These are phyloP conservation scores for Picea engelmannii DNA, from an alignment of 83 land plant genomes.

Conservation along the genomic window DNA sequence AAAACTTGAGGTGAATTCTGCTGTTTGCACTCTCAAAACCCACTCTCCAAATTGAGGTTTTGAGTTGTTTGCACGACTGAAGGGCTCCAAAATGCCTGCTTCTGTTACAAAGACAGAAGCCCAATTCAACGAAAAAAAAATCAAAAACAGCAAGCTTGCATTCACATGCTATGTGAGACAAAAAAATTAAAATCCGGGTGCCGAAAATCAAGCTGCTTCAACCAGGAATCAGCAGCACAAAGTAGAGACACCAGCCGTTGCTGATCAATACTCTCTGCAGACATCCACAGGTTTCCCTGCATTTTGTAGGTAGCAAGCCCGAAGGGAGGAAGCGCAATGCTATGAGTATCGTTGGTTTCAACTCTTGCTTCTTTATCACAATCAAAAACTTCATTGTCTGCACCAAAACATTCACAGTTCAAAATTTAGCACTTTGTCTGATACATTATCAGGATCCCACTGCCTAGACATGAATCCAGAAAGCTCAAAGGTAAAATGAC, in stretches of 20 bases:
- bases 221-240: conserved; percentile 77
- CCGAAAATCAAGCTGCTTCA: conserved; percentile 61
- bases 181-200: conserved; percentile 82
- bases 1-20: background rate
- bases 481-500: background rate
- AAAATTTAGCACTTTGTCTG: background rate
- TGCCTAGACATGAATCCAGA: background rate
- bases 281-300: conserved; percentile 46
- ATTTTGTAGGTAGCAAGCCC: conserved; percentile 50
- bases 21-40: background rate
- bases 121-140: background rate
- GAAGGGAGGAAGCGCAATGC: conserved; percentile 45
- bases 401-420: background rate
- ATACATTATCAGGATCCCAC: background rate
- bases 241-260: conserved; percentile 38
- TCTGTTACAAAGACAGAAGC: background rate
- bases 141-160: conserved; percentile 5
- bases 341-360: conserved; percentile 28
- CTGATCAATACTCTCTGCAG: conserved; percentile 43
- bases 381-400: conserved; percentile 16
- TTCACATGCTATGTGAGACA: conserved; percentile 6
- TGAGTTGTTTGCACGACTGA: background rate
- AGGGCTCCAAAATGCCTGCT: background rate
- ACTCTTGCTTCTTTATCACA: background rate
- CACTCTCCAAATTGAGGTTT: background rate